phyloP scores from a whole-genome alignment of 108 stramenopile species.

The Skeletonema menzelii region DNA sequence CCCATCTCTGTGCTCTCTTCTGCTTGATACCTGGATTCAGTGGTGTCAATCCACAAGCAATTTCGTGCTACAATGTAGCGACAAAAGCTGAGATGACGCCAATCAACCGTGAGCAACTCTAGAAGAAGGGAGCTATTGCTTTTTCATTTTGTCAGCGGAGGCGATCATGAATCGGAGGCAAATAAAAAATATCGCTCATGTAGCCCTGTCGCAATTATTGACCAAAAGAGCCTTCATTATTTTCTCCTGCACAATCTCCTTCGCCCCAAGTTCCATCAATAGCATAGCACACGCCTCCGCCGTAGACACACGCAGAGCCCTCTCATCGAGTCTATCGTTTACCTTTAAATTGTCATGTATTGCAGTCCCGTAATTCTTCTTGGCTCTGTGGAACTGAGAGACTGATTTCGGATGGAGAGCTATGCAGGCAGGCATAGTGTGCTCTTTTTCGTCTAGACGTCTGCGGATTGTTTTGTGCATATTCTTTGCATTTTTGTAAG shows the following conservation, averaged over 20 bases:
- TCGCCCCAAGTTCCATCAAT: slow-evolving; percentile 29
- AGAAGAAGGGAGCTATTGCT: too few relatives aligned
- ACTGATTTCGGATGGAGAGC: slow-evolving; percentile 18
- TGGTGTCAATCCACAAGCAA: too few relatives aligned
- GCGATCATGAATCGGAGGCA: too few relatives aligned
- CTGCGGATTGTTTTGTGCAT: slow-evolving; percentile 29
- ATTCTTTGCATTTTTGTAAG: slow-evolving; percentile 23
- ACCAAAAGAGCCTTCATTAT: slow-evolving; percentile 29
- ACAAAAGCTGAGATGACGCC: too few relatives aligned
- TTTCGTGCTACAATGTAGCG: too few relatives aligned
- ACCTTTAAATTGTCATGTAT: background rate
- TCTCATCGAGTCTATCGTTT: background rate
- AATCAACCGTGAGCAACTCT: too few relatives aligned
- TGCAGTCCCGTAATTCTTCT: slow-evolving; percentile 46
- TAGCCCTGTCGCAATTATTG: slow-evolving; percentile 14
- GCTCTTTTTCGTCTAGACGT: slow-evolving; percentile 1
- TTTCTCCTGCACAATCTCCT: background rate
- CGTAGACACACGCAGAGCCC: slow-evolving; percentile 31
- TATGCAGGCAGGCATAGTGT: background rate
- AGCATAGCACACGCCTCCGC: slow-evolving; percentile 46
- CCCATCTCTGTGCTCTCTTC: too few relatives aligned
- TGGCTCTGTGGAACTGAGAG: slow-evolving; percentile 37
- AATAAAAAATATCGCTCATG: too few relatives aligned
- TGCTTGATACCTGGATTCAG: too few relatives aligned
- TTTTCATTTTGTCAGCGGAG: too few relatives aligned